Evolutionary conservation across 2,329 filamentous ascomycete genomes (phyloP).

Genomic region (Ophiostoma angusticollis): DNA sequence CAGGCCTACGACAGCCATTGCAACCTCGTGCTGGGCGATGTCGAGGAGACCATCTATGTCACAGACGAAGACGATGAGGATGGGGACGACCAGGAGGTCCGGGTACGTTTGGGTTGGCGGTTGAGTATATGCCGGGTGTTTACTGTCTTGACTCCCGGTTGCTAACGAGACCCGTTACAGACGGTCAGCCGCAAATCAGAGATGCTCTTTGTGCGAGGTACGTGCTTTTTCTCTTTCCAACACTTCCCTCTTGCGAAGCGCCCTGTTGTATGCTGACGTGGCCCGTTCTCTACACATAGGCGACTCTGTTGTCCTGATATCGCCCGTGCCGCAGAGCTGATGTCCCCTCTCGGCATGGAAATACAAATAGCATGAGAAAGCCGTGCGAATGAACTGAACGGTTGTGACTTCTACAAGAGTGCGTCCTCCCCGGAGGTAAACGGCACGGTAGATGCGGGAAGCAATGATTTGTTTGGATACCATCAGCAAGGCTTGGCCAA

Average conservation of each 20-base stretch:
- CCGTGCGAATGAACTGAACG: too few species aligned
- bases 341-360: too few species aligned
- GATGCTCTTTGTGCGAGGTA: conserved; percentile 96
- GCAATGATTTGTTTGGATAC: too few species aligned
- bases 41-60: conserved; percentile 92
- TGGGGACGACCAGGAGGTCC: conserved; percentile 43
- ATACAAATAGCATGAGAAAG: too few species aligned
- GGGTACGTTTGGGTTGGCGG: too few species aligned
- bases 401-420: too few species aligned
- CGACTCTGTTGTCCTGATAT: conserved; percentile 19
- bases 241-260: neutral
- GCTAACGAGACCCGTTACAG: conserved; percentile 32
- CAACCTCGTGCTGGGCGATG: conserved; percentile 90
- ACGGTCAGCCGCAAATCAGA: conserved; percentile 95
- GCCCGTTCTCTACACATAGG: conserved; percentile 3
- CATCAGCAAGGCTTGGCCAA: too few species aligned
- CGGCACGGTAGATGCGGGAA: too few species aligned
- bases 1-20: conserved; percentile 98
- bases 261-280: neutral
- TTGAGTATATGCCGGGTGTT: too few species aligned
- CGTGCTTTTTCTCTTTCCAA: too few species aligned
- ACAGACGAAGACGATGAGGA: conserved; percentile 78
- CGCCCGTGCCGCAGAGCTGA: conserved; percentile 15
- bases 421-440: too few species aligned
- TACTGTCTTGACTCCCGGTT: neutral